Conservation (phyloP, 495 filamentous ascomycete genomes). For the Delitschia confertaspora region DNA sequence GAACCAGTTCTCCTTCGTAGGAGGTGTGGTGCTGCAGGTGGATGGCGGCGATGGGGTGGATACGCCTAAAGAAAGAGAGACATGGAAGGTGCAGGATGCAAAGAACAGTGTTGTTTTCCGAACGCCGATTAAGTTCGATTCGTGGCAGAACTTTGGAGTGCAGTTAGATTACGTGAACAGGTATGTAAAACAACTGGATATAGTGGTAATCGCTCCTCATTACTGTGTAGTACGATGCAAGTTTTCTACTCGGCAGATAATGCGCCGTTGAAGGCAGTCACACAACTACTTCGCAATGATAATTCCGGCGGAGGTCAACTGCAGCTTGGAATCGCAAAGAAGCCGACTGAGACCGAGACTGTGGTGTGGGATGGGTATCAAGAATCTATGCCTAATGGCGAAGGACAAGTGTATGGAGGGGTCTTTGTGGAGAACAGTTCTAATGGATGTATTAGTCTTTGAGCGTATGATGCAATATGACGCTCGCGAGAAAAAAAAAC, state of each 20-base stretch:
- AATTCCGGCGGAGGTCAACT: slow-evolving; percentile 19
- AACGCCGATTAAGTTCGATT: not conserved
- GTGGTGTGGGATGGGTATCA: slow-evolving; percentile 25
- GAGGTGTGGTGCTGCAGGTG: slow-evolving; percentile 5
- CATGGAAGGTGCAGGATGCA: slow-evolving; percentile 9
- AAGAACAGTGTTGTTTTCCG: slow-evolving; percentile 13
- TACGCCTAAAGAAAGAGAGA: slow-evolving; percentile 3
- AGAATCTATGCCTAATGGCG: slow-evolving; percentile 3
- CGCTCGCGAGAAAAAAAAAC: not conserved
- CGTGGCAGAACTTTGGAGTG: slow-evolving; percentile 23
- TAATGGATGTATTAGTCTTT: slow-evolving; percentile 11
- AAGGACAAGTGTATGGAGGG: slow-evolving; percentile 19
- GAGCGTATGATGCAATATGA: too few relatives aligned
- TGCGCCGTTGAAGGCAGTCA: slow-evolving; percentile 6
- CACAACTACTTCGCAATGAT: slow-evolving; percentile 6
- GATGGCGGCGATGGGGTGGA: slow-evolving; percentile 14
- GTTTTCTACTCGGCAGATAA: slow-evolving; percentile 16
- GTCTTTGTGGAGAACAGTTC: slow-evolving; percentile 21
- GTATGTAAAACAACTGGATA: too few relatives aligned
- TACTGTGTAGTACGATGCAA: slow-evolving; percentile 16
- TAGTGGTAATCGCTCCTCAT: too few relatives aligned
- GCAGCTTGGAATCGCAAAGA: slow-evolving; percentile 24
- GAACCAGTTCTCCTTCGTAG: slow-evolving; percentile 17
- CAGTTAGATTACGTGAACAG: slow-evolving; percentile 16
- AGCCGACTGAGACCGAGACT: slow-evolving; percentile 23